Percentiles rank a stretch among this genome's conserved stretches.
Evolutionary conservation across 1,284 basidiomycete species (phyloP).

Genomic region (Cystobasidium pallidum): DNA sequence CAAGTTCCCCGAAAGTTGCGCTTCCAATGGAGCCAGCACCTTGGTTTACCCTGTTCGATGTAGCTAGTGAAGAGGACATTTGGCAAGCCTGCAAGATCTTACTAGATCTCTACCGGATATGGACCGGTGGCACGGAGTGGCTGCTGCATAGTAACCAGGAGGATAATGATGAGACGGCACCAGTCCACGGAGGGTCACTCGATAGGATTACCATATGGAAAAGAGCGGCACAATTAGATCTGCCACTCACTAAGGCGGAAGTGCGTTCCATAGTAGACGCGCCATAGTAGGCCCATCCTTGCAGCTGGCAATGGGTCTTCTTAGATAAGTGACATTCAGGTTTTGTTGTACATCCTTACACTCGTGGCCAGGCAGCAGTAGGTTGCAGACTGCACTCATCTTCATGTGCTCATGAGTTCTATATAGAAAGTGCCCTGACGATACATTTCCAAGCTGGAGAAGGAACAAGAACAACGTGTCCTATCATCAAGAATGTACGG

Average conservation of each 20-base stretch:
- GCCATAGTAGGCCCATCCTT: not conserved
- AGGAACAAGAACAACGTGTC: too few relatives aligned
- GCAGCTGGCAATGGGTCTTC: too few relatives aligned
- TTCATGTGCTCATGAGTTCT: too few relatives aligned
- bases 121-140: slow-evolving; percentile 43
- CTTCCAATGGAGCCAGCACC: slow-evolving; percentile 56
- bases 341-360: not conserved
- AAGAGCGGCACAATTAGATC: slow-evolving; percentile 37
- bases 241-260: slow-evolving; percentile 43
- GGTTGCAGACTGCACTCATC: too few relatives aligned
- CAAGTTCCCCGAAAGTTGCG: slow-evolving; percentile 45
- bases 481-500: too few relatives aligned
- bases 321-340: not conserved
- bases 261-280: slow-evolving; percentile 8
- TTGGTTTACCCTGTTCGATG: slow-evolving; percentile 59
- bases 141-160: not conserved
- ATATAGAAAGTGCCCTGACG: too few relatives aligned
- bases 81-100: slow-evolving; percentile 47
- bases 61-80: slow-evolving; percentile 51
- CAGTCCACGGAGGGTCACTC: not conserved
- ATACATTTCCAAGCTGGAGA: too few relatives aligned
- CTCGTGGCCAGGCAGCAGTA: too few relatives aligned
- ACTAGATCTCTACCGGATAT: slow-evolving; percentile 48
- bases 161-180: not conserved
- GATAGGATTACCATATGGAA: slow-evolving; percentile 33